Evolutionary conservation across 176 grass and related monocot species (phyloP).

Genomic region (Thinopyrum elongatum): DNA sequence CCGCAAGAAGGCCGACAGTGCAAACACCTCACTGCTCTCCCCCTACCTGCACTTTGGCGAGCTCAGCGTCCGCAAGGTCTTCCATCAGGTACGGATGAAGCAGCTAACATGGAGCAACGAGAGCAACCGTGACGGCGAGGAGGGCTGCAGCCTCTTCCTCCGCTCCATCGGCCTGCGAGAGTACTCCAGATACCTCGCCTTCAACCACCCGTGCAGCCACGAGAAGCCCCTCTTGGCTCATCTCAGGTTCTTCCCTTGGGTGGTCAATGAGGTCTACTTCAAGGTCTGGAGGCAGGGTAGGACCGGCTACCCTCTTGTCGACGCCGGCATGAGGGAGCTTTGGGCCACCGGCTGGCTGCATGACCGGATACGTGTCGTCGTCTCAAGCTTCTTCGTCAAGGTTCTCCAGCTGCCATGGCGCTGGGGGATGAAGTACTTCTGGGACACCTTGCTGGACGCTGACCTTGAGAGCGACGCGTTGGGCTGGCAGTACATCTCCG

Average conservation of each 20-base stretch:
- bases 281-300: constrained; percentile 95
- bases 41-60: constrained; percentile 94
- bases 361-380: constrained; percentile 88
- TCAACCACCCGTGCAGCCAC: constrained; percentile 93
- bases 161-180: constrained; percentile 79
- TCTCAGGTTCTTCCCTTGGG: constrained; percentile 96
- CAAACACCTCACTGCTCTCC: constrained; percentile 86
- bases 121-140: constrained; percentile 74
- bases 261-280: constrained; percentile 72
- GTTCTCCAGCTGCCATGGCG: constrained; percentile 95
- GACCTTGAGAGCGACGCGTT: constrained; percentile 97
- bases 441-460: constrained; percentile 95
- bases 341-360: constrained; percentile 99
- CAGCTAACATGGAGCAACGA: constrained; percentile 89
- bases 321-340: constrained; percentile 97
- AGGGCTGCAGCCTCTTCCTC: constrained; percentile 86
- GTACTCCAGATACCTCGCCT: constrained; percentile 93
- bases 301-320: constrained; percentile 93
- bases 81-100: constrained; percentile 93
- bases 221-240: constrained; percentile 83
- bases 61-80: constrained; percentile 94
- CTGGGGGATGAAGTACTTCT: constrained; percentile 99
- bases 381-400: constrained; percentile 96
- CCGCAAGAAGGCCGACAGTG: constrained; percentile 77
- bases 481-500: constrained; percentile 98